Base-by-base conservation (phyloP, 2,329 filamentous ascomycete species). In the Hypomyces perniciosus region DNA sequence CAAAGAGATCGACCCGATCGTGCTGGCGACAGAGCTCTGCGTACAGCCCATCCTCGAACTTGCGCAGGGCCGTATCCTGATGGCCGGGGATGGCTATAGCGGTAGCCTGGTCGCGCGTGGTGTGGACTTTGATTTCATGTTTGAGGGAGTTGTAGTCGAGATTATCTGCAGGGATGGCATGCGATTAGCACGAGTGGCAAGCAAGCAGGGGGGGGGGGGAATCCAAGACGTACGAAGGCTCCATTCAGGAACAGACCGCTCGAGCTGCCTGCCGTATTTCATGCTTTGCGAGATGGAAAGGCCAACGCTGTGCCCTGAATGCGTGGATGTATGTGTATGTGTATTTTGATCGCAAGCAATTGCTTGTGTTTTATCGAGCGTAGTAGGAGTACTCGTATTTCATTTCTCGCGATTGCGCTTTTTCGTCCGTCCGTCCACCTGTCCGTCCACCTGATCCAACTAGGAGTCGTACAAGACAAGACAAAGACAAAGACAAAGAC, bases 131-230 rank as follows among this genome's bases (percentile, higher is more conserved):
- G 74, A 95, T 92, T 62, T 88, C 78, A 66, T 88, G 79, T 69
- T 95, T 95, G 56, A 95, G 79, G 44, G 87, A 86, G 66, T 92
- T 89, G 75, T 95, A 95, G 68, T 93, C 89, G 68, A 95, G 83
- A 68, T 95, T 93, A 66, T 91, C 85, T 89, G 40, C 12, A 7
- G 7, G 45, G 28, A 30, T 9, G 33, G 8, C 33, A 40, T n/a
- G 40, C n/a, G 8, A 30, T 31, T 9, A n/a, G 20, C 40, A 20
- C 33, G 28, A 26, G 13, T n/a, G 2, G 6, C 4, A 33, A 37
- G 26, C 31, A 6, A 50, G 43, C 45, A 41, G 44, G 9, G 6
- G 54, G 31, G 54, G 48, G 30, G n/a, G 28, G 43, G 44, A 28
- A 27, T 28, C 42, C 12, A 40, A 7, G 41, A 72, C 75, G 63